These are phyloP conservation scores for Trametes elegans DNA, from an alignment of 768 basidiomycete species.

Conservation along the genomic window DNA sequence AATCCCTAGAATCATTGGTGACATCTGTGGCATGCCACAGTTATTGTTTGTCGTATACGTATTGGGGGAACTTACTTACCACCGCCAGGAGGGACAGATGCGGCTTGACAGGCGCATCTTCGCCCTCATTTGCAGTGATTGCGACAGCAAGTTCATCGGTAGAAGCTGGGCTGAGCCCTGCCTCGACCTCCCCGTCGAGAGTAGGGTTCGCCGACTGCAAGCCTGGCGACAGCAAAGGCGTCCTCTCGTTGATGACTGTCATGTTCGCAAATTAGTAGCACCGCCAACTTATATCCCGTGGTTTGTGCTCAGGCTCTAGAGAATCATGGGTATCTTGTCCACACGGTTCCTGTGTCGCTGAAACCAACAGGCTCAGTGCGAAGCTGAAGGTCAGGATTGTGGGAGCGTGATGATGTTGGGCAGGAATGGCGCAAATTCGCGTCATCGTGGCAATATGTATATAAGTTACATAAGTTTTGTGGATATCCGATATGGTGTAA, in stretches of 20 bases:
- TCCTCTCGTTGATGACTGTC: constrained; percentile 5
- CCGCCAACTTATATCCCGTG: no score
- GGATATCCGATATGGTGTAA: constrained; percentile 27
- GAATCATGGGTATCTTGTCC: no score
- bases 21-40: constrained; percentile 20
- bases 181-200: no score
- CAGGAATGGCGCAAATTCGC: not conserved
- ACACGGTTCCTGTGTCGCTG: no score
- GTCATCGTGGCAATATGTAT: not conserved
- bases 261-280: no score
- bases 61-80: constrained; percentile 1
- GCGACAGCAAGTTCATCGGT: not conserved
- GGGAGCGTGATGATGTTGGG: not conserved
- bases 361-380: not conserved
- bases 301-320: no score
- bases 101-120: constrained; percentile 7
- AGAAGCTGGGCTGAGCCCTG: not conserved
- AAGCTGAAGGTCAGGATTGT: not conserved
- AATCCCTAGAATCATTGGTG: constrained; percentile 31
- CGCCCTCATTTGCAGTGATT: not conserved
- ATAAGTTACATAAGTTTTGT: not conserved
- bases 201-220: not conserved
- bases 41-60: not conserved
- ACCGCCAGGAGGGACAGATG: constrained; percentile 14
- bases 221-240: not conserved